Evolutionary conservation across 805 yeast genomes (phyloP).

Genomic region (Lachancea lanzarotensis): DNA sequence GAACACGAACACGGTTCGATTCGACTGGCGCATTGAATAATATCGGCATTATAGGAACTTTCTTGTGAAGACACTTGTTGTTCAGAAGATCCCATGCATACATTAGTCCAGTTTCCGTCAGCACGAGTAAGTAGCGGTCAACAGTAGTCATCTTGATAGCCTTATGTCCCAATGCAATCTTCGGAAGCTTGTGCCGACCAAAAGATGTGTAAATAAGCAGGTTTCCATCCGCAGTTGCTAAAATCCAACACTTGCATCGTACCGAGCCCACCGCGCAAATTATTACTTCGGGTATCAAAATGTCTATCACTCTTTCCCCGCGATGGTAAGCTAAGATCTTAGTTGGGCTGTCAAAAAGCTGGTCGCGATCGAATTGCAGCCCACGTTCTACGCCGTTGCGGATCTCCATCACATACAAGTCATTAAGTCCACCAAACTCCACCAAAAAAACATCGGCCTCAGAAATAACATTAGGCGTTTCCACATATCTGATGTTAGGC

Average conservation of each 20-base stretch:
- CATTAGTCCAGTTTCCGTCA: constrained; percentile 54
- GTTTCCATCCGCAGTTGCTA: constrained; percentile 38
- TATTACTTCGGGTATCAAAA: constrained; percentile 36
- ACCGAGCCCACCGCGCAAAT: constrained; percentile 40
- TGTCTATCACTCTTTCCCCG: constrained; percentile 36
- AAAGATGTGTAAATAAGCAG: constrained; percentile 28
- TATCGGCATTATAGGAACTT: constrained; percentile 27
- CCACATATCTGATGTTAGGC: constrained; percentile 25
- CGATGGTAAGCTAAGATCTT: constrained; percentile 33
- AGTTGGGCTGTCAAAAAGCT: constrained; percentile 35
- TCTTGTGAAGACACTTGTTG: constrained; percentile 16
- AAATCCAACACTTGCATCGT: constrained; percentile 40
- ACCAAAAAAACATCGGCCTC: constrained; percentile 28
- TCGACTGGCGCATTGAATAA: constrained; percentile 21
- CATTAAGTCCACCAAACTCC: constrained; percentile 29
- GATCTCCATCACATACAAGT: constrained; percentile 27
- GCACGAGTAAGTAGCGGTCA: constrained; percentile 43
- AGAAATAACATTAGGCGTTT: constrained; percentile 24
- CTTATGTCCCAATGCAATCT: constrained; percentile 42
- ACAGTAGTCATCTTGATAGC: constrained; percentile 39
- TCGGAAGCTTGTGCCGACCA: constrained; percentile 34
- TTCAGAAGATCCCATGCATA: constrained; percentile 30
- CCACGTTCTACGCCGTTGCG: constrained; percentile 33
- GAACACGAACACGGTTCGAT: constrained; percentile 24
- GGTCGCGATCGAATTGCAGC: constrained; percentile 32